Base-by-base conservation (phyloP, 345 rosid species). In the Eucalyptus marginata region DNA sequence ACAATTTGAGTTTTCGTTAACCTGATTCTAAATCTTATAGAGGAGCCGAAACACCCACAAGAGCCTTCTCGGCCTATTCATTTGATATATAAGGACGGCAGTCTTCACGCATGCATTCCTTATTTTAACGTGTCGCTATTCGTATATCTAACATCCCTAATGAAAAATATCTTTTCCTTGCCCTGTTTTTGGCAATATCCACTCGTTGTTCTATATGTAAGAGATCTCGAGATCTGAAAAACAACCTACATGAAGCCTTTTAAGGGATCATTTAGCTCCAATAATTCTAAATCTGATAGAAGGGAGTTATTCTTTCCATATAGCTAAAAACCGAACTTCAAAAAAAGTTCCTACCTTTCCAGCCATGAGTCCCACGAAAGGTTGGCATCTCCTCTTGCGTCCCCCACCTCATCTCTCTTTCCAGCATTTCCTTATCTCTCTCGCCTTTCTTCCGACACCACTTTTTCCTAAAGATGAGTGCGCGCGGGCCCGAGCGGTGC, bases 31-130 rank as follows among this genome's bases (percentile, higher is more conserved):
- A 64, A n/a, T 64, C 3, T 56, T 52, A 52, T 18, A 52, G 2
- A 52, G 24, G 58, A 52, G 25, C 2, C 5, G 0, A 20, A 52
- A 52, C 58, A 7, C 25, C 1, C 25, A 52, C 10, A 8, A 52
- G 25, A 52, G 25, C 10, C 25, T 52, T 52, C 0, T 52, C 2
- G 2, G 1, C 24, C 24, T 52, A 52, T 52, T 52, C 25, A 52
- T 52, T 20, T 18, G 5, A 52, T 52, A 20, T 52, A 52, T 52
- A 20, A 20, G 10, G 25, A 52, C 0, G 25, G 9, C 10, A 20
- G 0, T 0, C 0, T 52, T 52, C 0, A 3, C 0, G 0, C 0
- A 52, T 52, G 4, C 10, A 0, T 0, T 52, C 0, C 4, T 18
- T 52, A 52, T 7, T 52, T 0, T 52, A 52, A 52, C 10, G 0